phyloP scores from a whole-genome alignment of 441 rosid genomes.

The Populus trichocarpa region DNA sequence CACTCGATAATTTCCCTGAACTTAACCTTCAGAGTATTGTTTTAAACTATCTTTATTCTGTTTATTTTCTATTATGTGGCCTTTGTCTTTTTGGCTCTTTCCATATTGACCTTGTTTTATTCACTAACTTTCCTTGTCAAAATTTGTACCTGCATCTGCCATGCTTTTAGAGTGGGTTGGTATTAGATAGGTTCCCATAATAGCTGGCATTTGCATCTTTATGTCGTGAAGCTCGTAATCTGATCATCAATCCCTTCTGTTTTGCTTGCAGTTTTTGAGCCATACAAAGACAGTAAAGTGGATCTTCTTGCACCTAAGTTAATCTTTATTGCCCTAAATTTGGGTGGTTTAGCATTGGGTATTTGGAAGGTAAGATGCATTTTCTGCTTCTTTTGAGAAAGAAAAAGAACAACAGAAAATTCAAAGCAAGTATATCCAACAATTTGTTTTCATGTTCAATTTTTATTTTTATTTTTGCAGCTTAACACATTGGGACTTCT shows the following conservation, averaged over 20 bases:
- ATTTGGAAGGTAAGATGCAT: slow-evolving; percentile 84
- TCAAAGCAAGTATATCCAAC: not conserved
- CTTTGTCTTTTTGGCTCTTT: not conserved
- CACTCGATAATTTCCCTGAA: not conserved
- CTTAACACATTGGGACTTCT: slow-evolving; percentile 96
- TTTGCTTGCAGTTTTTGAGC: slow-evolving; percentile 80
- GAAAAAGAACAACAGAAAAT: no score
- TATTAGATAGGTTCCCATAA: not conserved
- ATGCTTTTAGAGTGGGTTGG: not conserved
- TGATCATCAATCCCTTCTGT: not conserved
- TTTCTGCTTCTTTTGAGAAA: not conserved
- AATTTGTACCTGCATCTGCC: not conserved
- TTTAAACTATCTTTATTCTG: not conserved
- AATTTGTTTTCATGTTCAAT: slow-evolving; percentile 8
- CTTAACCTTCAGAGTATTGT: not conserved
- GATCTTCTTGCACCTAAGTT: slow-evolving; percentile 89
- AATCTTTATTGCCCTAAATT: slow-evolving; percentile 84
- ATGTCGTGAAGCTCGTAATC: not conserved
- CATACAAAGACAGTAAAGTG: slow-evolving; percentile 86
- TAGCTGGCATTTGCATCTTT: not conserved
- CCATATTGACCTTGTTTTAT: not conserved
- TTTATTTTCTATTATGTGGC: not conserved
- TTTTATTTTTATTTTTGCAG: slow-evolving; percentile 41
- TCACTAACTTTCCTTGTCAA: not conserved
- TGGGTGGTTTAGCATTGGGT: slow-evolving; percentile 92